Percentiles rank a stretch among this genome's conserved stretches.
Conservation (phyloP, 73 alveolate genomes). For the Effrenium voratum region DNA sequence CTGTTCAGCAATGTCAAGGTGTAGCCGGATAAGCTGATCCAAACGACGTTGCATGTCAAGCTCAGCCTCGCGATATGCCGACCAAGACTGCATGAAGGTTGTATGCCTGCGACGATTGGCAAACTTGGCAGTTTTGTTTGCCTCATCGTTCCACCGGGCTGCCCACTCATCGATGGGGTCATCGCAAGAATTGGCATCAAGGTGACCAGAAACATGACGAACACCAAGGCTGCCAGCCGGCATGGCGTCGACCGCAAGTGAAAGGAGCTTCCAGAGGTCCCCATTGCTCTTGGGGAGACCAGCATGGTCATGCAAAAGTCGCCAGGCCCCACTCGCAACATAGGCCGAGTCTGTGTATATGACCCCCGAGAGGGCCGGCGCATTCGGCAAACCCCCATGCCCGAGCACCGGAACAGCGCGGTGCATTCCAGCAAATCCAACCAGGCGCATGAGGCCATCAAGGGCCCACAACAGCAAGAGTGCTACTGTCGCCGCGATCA, state of each 20-base stretch:
- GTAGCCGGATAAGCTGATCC: neutral
- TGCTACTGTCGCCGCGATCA: too few relatives aligned
- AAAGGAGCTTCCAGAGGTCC: neutral
- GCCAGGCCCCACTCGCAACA: neutral
- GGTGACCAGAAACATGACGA: neutral
- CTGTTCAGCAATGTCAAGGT: neutral
- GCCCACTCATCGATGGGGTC: neutral
- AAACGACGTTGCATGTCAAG: neutral
- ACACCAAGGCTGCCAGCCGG: neutral
- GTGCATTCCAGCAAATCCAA: too few relatives aligned
- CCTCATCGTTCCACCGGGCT: neutral
- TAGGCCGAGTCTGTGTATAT: neutral
- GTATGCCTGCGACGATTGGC: neutral
- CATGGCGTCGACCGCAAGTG: too few relatives aligned
- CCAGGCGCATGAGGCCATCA: too few relatives aligned
- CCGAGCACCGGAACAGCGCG: too few relatives aligned
- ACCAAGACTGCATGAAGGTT: neutral
- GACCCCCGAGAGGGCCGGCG: too few relatives aligned
- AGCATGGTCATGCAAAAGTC: neutral
- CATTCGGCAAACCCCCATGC: too few relatives aligned
- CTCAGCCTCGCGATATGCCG: too few relatives aligned
- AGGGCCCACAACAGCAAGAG: too few relatives aligned
- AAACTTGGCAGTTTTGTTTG: neutral
- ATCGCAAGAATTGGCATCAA: neutral
- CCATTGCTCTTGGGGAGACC: neutral